Base-by-base conservation (phyloP, 2,329 filamentous ascomycete genomes). In the Alternaria brassicae region DNA sequence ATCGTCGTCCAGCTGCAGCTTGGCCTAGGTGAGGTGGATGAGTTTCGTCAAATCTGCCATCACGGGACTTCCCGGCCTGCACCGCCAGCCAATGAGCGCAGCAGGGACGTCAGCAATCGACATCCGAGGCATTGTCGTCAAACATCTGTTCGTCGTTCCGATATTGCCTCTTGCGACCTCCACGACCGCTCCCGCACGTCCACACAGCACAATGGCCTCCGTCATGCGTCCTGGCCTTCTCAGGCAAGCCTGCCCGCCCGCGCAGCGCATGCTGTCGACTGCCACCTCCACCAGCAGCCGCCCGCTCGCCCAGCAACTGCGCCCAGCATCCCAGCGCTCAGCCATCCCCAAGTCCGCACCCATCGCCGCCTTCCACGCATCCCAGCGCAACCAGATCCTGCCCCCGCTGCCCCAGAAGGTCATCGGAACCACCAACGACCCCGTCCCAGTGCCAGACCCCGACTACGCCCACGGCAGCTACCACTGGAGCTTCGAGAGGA, bases 401-500 rank as follows among this genome's bases (percentile, higher is more conserved):
- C 92, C 94, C 60, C 89, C 93, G 56, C 86, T 91, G 67, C 93
- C 93, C 74, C 95, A 93, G 95, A 84, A 81, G 90, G 86, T 96
- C 69, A 77, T 91, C 61, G 93, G 92, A 81, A 88, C 87, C 71
- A 85, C 93, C 77, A 99, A 99, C 82, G 93, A 98, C 75, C 87
- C 95, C 56, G 91, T 87, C 30, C 87, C 87, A 37, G 80, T 97
- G 23, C 93, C 93, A 44, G 77, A 86, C 21, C 81, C 91, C 53
- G 87, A 86, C 70, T 88, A 94, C 40, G 83, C 88, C 56, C 92
- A 99, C 82, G 95, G 95, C 72, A 96, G 91, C 80, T 99, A 98
- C 84, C 95, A 99, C 86, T 99, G 95, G 95, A 91, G 91, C 61
- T 97, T 97, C 75, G 95, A 99, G 85, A 84, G 88, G 76, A 78